phyloP scores from a whole-genome alignment of 2,329 filamentous ascomycete genomes.

The Aspergillus sp. region DNA sequence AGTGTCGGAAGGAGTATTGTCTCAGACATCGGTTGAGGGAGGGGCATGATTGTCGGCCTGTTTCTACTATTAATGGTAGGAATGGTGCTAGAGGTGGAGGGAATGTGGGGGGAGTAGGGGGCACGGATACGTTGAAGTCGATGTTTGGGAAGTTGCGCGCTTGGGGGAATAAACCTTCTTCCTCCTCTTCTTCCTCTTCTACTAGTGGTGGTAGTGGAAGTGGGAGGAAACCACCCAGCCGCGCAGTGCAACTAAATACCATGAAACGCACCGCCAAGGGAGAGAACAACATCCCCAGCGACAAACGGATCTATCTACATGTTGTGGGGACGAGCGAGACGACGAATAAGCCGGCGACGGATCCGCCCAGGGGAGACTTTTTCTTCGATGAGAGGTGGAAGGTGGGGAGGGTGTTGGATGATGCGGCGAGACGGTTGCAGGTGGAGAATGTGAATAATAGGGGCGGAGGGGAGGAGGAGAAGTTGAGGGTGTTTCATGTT shows the following conservation, averaged over 20 bases:
- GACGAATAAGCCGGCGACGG: slow-evolving; percentile 77
- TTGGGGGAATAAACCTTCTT: slow-evolving; percentile 74
- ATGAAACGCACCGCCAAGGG: slow-evolving; percentile 90
- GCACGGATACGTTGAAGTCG: slow-evolving; percentile 64
- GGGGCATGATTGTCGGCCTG: slow-evolving; percentile 83
- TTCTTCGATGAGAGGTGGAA: slow-evolving; percentile 85
- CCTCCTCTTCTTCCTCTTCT: slow-evolving; percentile 43
- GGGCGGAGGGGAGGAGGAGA: slow-evolving; percentile 60
- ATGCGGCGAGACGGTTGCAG: slow-evolving; percentile 45
- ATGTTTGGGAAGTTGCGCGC: slow-evolving; percentile 76
- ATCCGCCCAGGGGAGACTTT: slow-evolving; percentile 78
- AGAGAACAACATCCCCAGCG: slow-evolving; percentile 73
- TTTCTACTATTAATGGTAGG: slow-evolving; percentile 34
- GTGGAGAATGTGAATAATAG: slow-evolving; percentile 52
- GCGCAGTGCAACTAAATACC: slow-evolving; percentile 69
- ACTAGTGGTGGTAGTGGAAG: slow-evolving; percentile 64
- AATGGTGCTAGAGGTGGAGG: slow-evolving; percentile 17
- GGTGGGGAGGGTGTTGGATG: slow-evolving; percentile 66
- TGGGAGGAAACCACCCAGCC: slow-evolving; percentile 68
- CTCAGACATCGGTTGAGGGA: slow-evolving; percentile 55
- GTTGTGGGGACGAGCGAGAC: slow-evolving; percentile 90
- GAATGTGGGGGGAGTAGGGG: slow-evolving; percentile 30
- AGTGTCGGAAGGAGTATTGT: slow-evolving; percentile 54
- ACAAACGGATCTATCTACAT: slow-evolving; percentile 87
- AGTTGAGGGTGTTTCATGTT: slow-evolving; percentile 86